These are phyloP conservation scores for Catunica adiposa DNA, from an alignment of 2,329 filamentous ascomycete species.

Conservation along the genomic window DNA sequence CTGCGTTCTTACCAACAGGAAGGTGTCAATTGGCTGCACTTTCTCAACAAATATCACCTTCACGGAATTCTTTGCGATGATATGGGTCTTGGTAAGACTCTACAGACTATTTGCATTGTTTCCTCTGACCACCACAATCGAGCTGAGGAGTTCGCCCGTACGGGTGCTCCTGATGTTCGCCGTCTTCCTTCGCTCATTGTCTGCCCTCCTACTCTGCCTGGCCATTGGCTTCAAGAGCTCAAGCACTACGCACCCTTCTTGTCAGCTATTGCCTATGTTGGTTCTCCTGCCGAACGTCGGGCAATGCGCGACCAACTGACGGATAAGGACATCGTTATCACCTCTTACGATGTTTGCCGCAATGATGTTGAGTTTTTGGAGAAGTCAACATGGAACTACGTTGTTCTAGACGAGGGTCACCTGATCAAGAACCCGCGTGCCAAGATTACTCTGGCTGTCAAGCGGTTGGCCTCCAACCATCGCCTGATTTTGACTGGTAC, in stretches of 20 bases:
- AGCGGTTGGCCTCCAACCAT: constrained; percentile 78
- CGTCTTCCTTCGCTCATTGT: constrained; percentile 83
- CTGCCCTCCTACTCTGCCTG: constrained; percentile 87
- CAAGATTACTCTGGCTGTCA: constrained; percentile 87
- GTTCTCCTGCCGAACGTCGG: constrained; percentile 65
- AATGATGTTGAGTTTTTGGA: constrained; percentile 81
- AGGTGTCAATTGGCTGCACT: constrained; percentile 95
- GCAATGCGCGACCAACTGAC: constrained; percentile 52
- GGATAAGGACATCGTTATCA: constrained; percentile 82
- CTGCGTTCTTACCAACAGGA: constrained; percentile 96
- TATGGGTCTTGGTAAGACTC: constrained; percentile 95
- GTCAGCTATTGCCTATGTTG: constrained; percentile 76
- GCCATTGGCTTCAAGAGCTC: constrained; percentile 98
- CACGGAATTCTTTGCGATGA: constrained; percentile 98
- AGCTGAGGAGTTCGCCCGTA: constrained; percentile 76
- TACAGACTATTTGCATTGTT: constrained; percentile 95
- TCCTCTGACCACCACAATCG: constrained; percentile 92
- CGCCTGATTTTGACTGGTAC: constrained; percentile 91
- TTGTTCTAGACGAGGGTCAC: constrained; percentile 92
- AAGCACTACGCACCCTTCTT: constrained; percentile 92
- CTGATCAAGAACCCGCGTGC: constrained; percentile 97
- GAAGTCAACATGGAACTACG: constrained; percentile 88
- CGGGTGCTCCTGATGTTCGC: constrained; percentile 59
- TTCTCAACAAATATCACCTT: constrained; percentile 93
- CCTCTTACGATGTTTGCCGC: constrained; percentile 93